These are phyloP conservation scores for Ogataea parapolymorpha DNA, from an alignment of 805 yeast genomes.

Conservation along the genomic window DNA sequence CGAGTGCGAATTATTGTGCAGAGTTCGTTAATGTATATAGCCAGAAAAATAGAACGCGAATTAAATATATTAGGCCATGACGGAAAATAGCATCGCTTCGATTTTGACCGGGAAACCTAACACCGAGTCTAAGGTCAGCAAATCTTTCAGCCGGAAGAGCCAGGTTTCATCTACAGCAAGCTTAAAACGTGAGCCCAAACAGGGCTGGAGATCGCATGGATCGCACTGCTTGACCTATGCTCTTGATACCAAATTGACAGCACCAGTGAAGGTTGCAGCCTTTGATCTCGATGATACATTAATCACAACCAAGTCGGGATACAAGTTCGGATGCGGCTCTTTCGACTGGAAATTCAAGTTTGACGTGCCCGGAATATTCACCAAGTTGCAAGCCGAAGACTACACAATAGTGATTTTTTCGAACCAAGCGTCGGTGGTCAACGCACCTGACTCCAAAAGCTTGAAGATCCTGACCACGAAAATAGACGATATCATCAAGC, in stretches of 20 bases:
- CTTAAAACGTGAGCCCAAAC: background rate
- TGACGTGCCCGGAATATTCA: conserved; percentile 25
- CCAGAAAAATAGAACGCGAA: conserved; percentile 11
- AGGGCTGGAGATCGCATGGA: conserved; percentile 3
- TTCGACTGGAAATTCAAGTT: conserved; percentile 71
- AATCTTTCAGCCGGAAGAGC: background rate
- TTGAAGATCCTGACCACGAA: conserved; percentile 39
- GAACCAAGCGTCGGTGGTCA: conserved; percentile 75
- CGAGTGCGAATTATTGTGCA: conserved; percentile 78
- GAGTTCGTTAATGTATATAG: conserved; percentile 39
- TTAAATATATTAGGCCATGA: background rate
- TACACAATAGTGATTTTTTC: conserved; percentile 64
- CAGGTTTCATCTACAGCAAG: background rate
- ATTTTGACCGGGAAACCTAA: background rate
- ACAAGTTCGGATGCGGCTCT: conserved; percentile 52
- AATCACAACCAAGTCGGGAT: conserved; percentile 61
- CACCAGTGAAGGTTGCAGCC: conserved; percentile 48
- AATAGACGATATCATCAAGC: conserved; percentile 36
- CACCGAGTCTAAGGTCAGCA: background rate
- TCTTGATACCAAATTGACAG: conserved; percentile 2
- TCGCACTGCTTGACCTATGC: conserved; percentile 16
- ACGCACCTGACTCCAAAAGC: conserved; percentile 35
- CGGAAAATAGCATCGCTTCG: background rate
- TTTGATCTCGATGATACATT: conserved; percentile 88
- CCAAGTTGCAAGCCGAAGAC: conserved; percentile 17